Evolutionary conservation across 176 grass and related monocot species (phyloP).

Genomic region (Ampelocalamus luodianensis): DNA sequence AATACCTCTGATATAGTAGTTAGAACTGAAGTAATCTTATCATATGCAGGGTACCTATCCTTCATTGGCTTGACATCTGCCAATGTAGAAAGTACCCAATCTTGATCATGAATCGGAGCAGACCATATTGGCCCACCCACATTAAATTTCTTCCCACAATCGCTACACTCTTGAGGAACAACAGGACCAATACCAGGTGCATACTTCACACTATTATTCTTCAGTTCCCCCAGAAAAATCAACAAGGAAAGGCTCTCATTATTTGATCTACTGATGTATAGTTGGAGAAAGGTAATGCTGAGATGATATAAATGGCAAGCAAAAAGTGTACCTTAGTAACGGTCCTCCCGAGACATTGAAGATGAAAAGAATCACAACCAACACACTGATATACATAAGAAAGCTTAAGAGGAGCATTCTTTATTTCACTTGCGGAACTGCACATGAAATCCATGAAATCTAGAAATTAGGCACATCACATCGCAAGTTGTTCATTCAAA

Average conservation of each 20-base stretch:
- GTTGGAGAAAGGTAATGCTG: too few relatives aligned
- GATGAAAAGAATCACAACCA: slow-evolving; percentile 85
- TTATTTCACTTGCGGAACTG: slow-evolving; percentile 80
- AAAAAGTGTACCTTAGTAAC: slow-evolving; percentile 65
- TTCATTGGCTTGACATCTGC: slow-evolving; percentile 66
- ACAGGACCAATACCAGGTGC: slow-evolving; percentile 86
- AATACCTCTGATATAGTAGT: slow-evolving; percentile 83
- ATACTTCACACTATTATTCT: slow-evolving; percentile 83
- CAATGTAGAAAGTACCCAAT: slow-evolving; percentile 86
- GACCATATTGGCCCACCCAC: slow-evolving; percentile 97
- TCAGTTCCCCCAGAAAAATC: slow-evolving; percentile 26
- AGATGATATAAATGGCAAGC: slow-evolving; percentile 4
- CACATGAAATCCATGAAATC: slow-evolving; percentile 28
- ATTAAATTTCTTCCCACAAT: slow-evolving; percentile 90
- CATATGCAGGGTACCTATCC: slow-evolving; percentile 83
- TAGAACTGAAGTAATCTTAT: slow-evolving; percentile 86
- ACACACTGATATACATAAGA: slow-evolving; percentile 85
- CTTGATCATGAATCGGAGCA: slow-evolving; percentile 93
- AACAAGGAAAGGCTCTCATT: slow-evolving; percentile 14
- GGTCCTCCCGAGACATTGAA: slow-evolving; percentile 77
- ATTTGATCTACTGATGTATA: too few relatives aligned
- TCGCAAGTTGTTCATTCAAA: slow-evolving; percentile 26
- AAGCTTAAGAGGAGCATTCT: slow-evolving; percentile 79
- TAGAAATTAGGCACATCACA: not conserved
- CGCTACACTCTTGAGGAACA: slow-evolving; percentile 84